Percentiles rank a stretch among this genome's conserved stretches.
Evolutionary conservation across 352 stramenopile species (phyloP).

Genomic region (Thalassiosira livingstoniorum): DNA sequence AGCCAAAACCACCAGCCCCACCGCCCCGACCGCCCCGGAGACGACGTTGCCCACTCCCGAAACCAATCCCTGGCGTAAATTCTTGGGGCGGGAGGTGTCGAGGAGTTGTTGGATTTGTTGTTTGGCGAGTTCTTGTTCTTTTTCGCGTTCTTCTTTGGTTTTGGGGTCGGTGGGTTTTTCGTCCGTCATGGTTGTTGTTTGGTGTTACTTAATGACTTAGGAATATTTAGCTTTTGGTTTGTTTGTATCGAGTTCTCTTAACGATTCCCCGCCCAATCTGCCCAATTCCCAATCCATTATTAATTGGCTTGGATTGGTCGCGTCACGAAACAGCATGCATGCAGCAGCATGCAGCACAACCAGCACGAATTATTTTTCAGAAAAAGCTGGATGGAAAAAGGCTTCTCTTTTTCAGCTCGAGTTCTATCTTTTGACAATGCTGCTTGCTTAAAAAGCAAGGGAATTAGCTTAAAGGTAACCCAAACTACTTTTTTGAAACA

Average conservation of each 20-base stretch:
- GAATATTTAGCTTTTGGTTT: background rate
- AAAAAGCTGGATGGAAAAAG: too few species aligned
- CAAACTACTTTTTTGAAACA: too few species aligned
- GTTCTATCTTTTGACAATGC: too few species aligned
- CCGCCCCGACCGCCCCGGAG: conserved; percentile 62
- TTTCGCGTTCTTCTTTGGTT: conserved; percentile 53
- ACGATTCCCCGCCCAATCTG: too few species aligned
- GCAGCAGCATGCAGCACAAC: too few species aligned
- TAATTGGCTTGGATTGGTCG: too few species aligned
- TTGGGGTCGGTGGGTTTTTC: conserved; percentile 14
- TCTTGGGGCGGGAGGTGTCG: conserved; percentile 63
- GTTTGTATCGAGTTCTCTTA: background rate
- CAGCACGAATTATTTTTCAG: too few species aligned
- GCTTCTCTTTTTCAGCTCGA: too few species aligned
- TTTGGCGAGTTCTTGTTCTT: conserved; percentile 49
- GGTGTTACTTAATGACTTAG: background rate
- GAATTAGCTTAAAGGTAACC: too few species aligned
- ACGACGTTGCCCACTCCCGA: conserved; percentile 73
- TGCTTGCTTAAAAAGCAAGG: too few species aligned
- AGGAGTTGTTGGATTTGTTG: conserved; percentile 53
- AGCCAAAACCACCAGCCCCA: conserved; percentile 67
- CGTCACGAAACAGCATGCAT: too few species aligned
- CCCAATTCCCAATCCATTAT: too few species aligned
- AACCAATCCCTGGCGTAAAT: conserved; percentile 67
- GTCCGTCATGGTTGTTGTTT: conserved; percentile 1